Conservation (phyloP, 1,284 basidiomycete species). For the Leccinum fallax region DNA sequence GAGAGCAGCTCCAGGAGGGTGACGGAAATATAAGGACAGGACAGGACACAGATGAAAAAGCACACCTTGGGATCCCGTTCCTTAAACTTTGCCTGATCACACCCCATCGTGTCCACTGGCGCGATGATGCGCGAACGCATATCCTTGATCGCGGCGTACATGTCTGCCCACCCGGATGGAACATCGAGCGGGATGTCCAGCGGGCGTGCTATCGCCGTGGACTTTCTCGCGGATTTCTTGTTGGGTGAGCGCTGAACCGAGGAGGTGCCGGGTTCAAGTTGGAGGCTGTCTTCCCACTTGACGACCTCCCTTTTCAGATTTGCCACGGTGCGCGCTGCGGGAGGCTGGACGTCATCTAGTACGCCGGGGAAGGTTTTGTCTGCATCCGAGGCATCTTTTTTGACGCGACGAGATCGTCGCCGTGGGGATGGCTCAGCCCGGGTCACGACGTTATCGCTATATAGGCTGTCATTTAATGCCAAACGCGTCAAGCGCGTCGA, state of each 20-base stretch:
- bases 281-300: neutral
- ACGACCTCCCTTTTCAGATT: neutral
- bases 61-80: conserved; percentile 69
- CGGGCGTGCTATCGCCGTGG: conserved; percentile 52
- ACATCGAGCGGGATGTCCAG: conserved; percentile 73
- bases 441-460: too few relatives aligned
- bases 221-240: conserved; percentile 18
- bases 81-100: conserved; percentile 63
- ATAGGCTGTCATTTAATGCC: conserved; percentile 29
- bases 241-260: neutral
- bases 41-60: neutral
- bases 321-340: neutral
- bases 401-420: conserved; percentile 37
- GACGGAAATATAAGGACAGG: too few relatives aligned
- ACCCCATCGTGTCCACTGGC: conserved; percentile 93
- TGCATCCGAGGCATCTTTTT: conserved; percentile 34
- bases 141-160: conserved; percentile 74
- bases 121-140: conserved; percentile 78
- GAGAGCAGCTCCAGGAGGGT: too few relatives aligned
- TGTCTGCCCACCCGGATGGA: conserved; percentile 73
- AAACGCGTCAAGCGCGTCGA: conserved; percentile 30
- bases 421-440: conserved; percentile 6
- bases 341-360: neutral
- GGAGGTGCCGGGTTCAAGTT: neutral
- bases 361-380: conserved; percentile 11